These are phyloP conservation scores for Colletotrichum tofieldiae DNA, from an alignment of 2,329 filamentous ascomycete species.

Conservation along the genomic window DNA sequence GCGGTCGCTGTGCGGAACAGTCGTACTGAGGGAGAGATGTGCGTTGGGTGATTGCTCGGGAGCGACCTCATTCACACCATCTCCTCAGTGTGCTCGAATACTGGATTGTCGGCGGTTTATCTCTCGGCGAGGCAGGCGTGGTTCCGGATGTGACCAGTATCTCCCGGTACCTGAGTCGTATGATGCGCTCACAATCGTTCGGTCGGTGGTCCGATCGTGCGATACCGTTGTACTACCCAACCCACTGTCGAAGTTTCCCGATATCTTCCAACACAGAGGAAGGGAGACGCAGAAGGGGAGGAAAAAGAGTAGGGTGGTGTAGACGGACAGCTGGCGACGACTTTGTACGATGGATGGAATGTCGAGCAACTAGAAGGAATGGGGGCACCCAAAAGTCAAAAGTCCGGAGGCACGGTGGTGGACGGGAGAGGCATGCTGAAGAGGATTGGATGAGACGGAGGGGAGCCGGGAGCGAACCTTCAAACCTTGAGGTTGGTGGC, in stretches of 20 bases:
- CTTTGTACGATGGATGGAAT: conserved; percentile 38
- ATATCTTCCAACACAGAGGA: conserved; percentile 19
- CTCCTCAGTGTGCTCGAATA: conserved; percentile 18
- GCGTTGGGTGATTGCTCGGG: conserved; percentile 19
- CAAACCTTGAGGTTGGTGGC: conserved; percentile 38
- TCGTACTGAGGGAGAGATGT: neutral
- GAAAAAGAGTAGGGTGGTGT: neutral
- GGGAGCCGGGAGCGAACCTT: conserved; percentile 42
- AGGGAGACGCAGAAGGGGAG: neutral
- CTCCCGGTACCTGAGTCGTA: conserved; percentile 40
- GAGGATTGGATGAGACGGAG: conserved; percentile 43
- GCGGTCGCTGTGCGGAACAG: conserved; percentile 16
- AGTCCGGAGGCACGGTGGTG: conserved; percentile 31
- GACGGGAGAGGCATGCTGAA: conserved; percentile 40
- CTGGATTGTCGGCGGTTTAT: conserved; percentile 25
- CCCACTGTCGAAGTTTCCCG: conserved; percentile 26
- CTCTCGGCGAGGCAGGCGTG: conserved; percentile 6
- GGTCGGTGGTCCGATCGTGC: conserved; percentile 42
- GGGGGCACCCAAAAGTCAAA: conserved; percentile 37
- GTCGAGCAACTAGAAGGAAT: conserved; percentile 28
- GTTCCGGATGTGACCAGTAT: conserved; percentile 26
- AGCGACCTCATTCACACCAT: conserved; percentile 23
- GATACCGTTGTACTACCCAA: conserved; percentile 33
- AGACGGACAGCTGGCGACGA: conserved; percentile 31
- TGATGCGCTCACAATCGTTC: conserved; percentile 37